Evolutionary conservation across 2,329 filamentous ascomycete genomes (phyloP).

Genomic region (Waltergamsia citrina): DNA sequence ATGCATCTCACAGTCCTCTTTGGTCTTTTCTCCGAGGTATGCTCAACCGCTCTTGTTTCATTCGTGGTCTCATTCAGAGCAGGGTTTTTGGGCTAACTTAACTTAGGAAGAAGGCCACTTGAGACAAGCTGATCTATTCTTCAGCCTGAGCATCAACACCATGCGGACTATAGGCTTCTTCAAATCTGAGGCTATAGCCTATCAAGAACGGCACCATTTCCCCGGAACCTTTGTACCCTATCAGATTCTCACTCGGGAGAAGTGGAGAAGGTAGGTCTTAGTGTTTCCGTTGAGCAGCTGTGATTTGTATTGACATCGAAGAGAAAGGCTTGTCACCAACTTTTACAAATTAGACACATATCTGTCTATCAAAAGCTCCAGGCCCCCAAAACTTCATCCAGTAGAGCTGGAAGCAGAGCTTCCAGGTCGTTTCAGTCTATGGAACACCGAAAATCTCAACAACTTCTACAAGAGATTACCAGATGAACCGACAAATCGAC

Average conservation of each 20-base stretch:
- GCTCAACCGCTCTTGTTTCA: too few species aligned
- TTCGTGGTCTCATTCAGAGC: too few species aligned
- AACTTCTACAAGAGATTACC: constrained; percentile 22
- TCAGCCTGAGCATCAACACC: too few species aligned
- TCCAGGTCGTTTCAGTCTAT: constrained; percentile 22
- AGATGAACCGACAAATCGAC: constrained; percentile 20
- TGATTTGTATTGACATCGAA: constrained; percentile 1
- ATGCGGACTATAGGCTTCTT: constrained; percentile 24
- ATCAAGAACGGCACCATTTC: constrained; percentile 22
- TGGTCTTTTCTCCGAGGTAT: constrained; percentile 23
- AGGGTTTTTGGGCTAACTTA: too few species aligned
- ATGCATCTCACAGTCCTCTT: constrained; percentile 28
- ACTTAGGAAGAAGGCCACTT: too few species aligned
- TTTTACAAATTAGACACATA: constrained; percentile 29
- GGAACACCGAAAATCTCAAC: constrained; percentile 25
- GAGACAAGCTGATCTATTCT: too few species aligned
- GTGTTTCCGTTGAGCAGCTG: not conserved
- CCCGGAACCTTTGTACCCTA: constrained; percentile 27
- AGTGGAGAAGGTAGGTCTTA: not conserved
- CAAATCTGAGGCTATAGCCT: constrained; percentile 18
- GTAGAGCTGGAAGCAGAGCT: constrained; percentile 27
- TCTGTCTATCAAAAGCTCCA: constrained; percentile 18
- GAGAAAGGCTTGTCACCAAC: constrained; percentile 19
- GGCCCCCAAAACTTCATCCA: constrained; percentile 18
- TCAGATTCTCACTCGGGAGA: constrained; percentile 11